Evolutionary conservation across 306 rosid genomes (phyloP).

Genomic region (Arachis stenosperma): DNA sequence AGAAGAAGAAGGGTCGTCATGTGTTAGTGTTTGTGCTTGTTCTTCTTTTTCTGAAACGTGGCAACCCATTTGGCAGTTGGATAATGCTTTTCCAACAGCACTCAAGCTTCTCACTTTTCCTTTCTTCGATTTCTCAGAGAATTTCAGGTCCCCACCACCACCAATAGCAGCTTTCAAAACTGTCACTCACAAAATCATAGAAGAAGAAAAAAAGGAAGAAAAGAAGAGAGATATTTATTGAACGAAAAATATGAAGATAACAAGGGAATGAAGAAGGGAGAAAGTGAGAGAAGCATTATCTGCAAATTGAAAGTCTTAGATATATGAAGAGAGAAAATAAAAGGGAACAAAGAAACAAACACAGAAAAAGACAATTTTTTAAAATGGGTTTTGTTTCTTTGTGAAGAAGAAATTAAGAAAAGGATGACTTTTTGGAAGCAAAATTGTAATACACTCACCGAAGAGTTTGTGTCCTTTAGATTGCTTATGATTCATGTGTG

Average conservation of each 20-base stretch:
- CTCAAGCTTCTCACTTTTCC: constrained; percentile 68
- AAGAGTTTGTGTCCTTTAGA: constrained; percentile 47
- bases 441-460: constrained; percentile 47
- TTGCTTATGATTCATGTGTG: constrained; percentile 43
- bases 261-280: constrained; percentile 16
- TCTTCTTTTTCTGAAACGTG: constrained; percentile 45
- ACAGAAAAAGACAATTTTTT: constrained; percentile 55
- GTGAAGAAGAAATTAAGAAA: constrained; percentile 33
- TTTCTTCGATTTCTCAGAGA: constrained; percentile 60
- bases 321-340: constrained; percentile 39
- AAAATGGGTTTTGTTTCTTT: constrained; percentile 45
- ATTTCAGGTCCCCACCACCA: constrained; percentile 44
- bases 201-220: not conserved
- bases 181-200: constrained; percentile 24
- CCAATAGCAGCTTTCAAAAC: constrained; percentile 33
- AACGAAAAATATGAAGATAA: constrained; percentile 27
- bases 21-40: not conserved
- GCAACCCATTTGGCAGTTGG: constrained; percentile 58
- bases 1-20: constrained; percentile 19
- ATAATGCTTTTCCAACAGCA: constrained; percentile 47
- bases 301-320: constrained; percentile 13
- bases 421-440: not conserved
- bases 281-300: constrained; percentile 50
- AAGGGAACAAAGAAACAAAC: constrained; percentile 29
- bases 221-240: not conserved